Conservation (phyloP, 306 rosid genomes). For the Malus domestica region ASM211411v1 NC_041802.1:3604501-3605000, state of each 20-base stretch:
- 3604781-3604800: neutral
- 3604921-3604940: neutral
- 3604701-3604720: slow-evolving; percentile 37
- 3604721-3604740: neutral
- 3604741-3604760: neutral
- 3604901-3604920: neutral
- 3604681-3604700: slow-evolving; percentile 82
- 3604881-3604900: neutral
- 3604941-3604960: neutral
- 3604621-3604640: slow-evolving; percentile 80
- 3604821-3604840: neutral
- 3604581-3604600: slow-evolving; percentile 65
- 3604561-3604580: slow-evolving; percentile 37
- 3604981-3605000: neutral
- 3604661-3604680: slow-evolving; percentile 72
- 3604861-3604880: neutral
- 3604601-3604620: slow-evolving; percentile 77
- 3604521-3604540: slow-evolving; percentile 77
- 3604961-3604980: neutral
- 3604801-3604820: too few relatives aligned
- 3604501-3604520: slow-evolving; percentile 39
- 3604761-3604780: neutral
- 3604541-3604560: slow-evolving; percentile 56
- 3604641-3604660: slow-evolving; percentile 59
- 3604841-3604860: neutral